Evolutionary conservation across 2,329 filamentous ascomycete genomes (phyloP), one percentile per base, ranked within the genome.

Genomic region (Corynespora cassiicola): DNA sequence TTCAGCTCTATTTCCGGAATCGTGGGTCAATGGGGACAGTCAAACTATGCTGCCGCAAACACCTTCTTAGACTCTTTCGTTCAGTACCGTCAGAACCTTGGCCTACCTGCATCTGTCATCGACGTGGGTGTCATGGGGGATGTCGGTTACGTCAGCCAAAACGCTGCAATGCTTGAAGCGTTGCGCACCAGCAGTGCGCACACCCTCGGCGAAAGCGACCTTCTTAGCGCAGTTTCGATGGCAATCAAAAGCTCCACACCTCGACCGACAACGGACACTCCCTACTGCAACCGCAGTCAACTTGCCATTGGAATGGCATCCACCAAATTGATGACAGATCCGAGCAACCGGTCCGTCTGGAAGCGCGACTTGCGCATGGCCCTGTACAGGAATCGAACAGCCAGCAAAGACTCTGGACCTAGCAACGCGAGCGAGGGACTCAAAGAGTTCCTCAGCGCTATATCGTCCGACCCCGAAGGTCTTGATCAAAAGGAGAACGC

Each of bases 131-230:
- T 52, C 5, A 51, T 78, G 1, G 38, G 68, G 1, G 76, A 72
- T 5, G 46, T 70, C 1, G 77, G 77, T 0, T 75, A 71, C 41
- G 56, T 75, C 14, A 24, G 22, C 22, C 22, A 84, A 2, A 73
- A 82, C 48, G 65, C 84, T 10, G 78, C 77, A 0, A 72, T 73
- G 2, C 71, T 84, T 10, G 55, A 58, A 5, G 22, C n/a, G n/a
- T n/a, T n/a, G n/a, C n/a, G n/a, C n/a, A n/a, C n/a, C n/a, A n/a
- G n/a, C n/a, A n/a, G n/a, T n/a, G n/a, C n/a, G n/a, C n/a, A n/a
- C n/a, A n/a, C n/a, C n/a, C n/a, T n/a, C n/a, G n/a, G n/a, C n/a
- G n/a, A n/a, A n/a, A n/a, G n/a, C n/a, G n/a, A n/a, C n/a, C n/a
- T n/a, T n/a, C n/a, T n/a, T n/a, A n/a, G n/a, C n/a, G n/a, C n/a